phyloP scores from a whole-genome alignment of 257 asterid genomes.

The Lavandula angustifolia region DNA sequence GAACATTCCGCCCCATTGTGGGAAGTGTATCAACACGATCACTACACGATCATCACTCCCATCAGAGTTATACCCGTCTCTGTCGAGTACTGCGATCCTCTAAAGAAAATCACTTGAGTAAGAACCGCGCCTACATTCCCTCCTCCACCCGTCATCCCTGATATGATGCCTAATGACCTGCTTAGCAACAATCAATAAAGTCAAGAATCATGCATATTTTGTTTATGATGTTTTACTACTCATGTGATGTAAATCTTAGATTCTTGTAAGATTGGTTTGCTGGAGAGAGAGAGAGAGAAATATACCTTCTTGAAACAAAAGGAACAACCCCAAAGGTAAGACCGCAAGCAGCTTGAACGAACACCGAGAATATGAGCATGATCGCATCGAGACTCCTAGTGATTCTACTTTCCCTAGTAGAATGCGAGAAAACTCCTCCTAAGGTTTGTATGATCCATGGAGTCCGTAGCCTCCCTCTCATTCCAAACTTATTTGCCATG shows the following conservation, averaged over 20 bases:
- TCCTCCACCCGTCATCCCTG: constrained; percentile 89
- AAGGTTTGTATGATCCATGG: constrained; percentile 65
- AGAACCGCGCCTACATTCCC: constrained; percentile 79
- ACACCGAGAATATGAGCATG: constrained; percentile 71
- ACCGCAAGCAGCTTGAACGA: constrained; percentile 85
- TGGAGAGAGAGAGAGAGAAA: too few relatives aligned
- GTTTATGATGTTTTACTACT: too few relatives aligned
- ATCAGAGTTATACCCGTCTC: constrained; percentile 66
- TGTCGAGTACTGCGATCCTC: constrained; percentile 66
- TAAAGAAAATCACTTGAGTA: constrained; percentile 72
- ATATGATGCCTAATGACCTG: constrained; percentile 74
- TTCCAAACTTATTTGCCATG: constrained; percentile 58
- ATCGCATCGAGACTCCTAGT: constrained; percentile 54
- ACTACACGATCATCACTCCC: constrained; percentile 74
- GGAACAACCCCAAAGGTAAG: constrained; percentile 83
- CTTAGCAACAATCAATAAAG: neutral
- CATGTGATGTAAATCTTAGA: too few relatives aligned
- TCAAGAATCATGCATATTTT: neutral
- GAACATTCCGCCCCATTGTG: constrained; percentile 95
- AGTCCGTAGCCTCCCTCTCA: constrained; percentile 80
- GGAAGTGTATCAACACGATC: constrained; percentile 59
- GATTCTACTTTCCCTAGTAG: constrained; percentile 61
- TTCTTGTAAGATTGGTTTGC: too few relatives aligned
- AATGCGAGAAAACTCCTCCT: constrained; percentile 71
- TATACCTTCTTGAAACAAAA: constrained; percentile 75